These are phyloP conservation scores for Solanum corneliomulleri DNA, from an alignment of 257 asterid species.

Conservation along the genomic window DNA sequence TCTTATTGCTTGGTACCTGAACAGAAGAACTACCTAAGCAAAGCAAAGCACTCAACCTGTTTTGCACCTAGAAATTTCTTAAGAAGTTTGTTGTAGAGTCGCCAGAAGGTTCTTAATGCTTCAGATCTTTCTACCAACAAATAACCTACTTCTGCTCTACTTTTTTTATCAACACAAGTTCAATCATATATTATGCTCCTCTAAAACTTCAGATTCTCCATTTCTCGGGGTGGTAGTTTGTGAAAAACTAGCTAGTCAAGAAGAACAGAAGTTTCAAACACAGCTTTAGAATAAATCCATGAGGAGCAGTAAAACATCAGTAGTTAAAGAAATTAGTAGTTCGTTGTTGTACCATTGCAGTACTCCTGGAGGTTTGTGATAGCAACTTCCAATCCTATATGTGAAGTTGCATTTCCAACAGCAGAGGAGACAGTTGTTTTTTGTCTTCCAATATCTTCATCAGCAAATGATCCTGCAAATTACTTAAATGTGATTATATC, in stretches of 20 bases:
- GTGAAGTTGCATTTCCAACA: constrained; percentile 77
- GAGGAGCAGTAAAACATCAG: neutral
- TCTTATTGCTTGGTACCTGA: neutral
- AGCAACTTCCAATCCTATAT: constrained; percentile 98
- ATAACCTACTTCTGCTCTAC: neutral
- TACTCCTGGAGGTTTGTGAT: constrained; percentile 96
- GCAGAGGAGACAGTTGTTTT: constrained; percentile 53
- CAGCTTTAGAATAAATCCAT: neutral
- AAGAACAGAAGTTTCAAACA: neutral
- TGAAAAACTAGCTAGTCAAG: neutral
- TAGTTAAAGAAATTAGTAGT: neutral
- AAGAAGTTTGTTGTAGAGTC: neutral
- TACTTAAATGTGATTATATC: neutral
- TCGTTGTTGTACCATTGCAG: constrained; percentile 56
- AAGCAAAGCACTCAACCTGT: neutral
- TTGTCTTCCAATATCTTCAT: constrained; percentile 98
- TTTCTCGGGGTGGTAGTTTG: neutral
- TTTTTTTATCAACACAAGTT: neutral
- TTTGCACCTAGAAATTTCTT: neutral
- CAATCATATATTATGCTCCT: neutral
- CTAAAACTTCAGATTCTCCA: neutral
- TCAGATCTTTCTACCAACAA: neutral
- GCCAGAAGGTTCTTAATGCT: neutral
- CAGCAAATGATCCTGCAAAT: constrained; percentile 85
- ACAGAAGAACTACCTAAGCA: neutral